Conservation (phyloP, 2,329 filamentous ascomycete genomes). For the Sphaerulina musiva region DNA sequence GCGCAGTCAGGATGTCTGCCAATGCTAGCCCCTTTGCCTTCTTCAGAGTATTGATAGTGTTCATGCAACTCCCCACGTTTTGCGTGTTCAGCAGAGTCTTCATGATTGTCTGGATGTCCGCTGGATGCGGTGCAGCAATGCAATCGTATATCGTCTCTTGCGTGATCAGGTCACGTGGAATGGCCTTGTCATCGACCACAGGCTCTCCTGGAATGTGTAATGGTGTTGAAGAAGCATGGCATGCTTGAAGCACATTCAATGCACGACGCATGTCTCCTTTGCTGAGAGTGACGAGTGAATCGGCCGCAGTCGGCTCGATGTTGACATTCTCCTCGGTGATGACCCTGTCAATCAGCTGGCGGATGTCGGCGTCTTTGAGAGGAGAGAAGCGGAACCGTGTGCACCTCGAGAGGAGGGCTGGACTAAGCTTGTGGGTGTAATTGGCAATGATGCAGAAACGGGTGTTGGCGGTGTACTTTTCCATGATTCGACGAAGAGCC, state of each 20-base stretch:
- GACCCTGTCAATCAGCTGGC: conserved; percentile 78
- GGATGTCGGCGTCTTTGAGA: conserved; percentile 80
- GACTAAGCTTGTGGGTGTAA: conserved; percentile 95
- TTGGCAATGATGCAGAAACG: conserved; percentile 98
- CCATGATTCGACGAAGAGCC: conserved; percentile 94
- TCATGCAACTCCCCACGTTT: conserved; percentile 83
- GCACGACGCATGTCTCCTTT: conserved; percentile 95
- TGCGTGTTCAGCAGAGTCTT: conserved; percentile 74
- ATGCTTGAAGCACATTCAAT: conserved; percentile 91
- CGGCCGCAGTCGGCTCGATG: conserved; percentile 72
- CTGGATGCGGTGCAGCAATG: conserved; percentile 88
- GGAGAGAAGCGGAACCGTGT: conserved; percentile 94
- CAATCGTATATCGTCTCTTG: conserved; percentile 93
- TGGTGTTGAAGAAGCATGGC: conserved; percentile 78
- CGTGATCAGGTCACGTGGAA: conserved; percentile 77
- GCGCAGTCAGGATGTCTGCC: conserved; percentile 83
- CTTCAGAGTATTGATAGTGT: conserved; percentile 83
- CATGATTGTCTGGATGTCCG: conserved; percentile 77
- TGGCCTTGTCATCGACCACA: conserved; percentile 47
- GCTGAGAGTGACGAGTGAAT: conserved; percentile 77
- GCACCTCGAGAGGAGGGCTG: conserved; percentile 84
- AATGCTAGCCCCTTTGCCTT: conserved; percentile 76
- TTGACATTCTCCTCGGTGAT: conserved; percentile 79
- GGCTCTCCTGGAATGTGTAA: conserved; percentile 45
- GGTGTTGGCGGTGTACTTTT: conserved; percentile 97